Conservation (phyloP, 176 grass and related monocot species). For the Areca catechu region DNA sequence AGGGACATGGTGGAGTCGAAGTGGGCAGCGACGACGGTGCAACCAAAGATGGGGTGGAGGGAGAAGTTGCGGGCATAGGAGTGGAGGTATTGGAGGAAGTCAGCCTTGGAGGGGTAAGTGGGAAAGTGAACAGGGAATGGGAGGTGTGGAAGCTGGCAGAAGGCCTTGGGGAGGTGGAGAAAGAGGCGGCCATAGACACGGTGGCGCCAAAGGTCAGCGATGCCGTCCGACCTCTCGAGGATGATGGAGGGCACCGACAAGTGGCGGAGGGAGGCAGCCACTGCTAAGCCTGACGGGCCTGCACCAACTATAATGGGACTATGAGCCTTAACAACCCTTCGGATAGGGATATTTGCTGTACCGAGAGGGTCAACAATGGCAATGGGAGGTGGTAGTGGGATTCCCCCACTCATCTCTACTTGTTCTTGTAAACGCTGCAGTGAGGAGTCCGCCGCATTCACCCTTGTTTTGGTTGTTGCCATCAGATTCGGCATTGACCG, state of each 20-base stretch:
- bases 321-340: constrained; percentile 19
- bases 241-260: constrained; percentile 52
- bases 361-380: too few relatives aligned
- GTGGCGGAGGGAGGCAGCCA: constrained; percentile 60
- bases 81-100: constrained; percentile 79
- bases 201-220: constrained; percentile 75
- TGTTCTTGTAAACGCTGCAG: too few relatives aligned
- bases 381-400: too few relatives aligned
- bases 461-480: too few relatives aligned
- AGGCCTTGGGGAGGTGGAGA: constrained; percentile 78
- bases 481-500: too few relatives aligned
- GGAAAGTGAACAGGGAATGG: constrained; percentile 70
- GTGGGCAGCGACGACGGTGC: constrained; percentile 37
- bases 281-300: constrained; percentile 72
- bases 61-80: constrained; percentile 53
- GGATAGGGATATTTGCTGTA: neutral
- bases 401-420: too few relatives aligned
- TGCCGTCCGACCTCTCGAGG: constrained; percentile 65
- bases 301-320: constrained; percentile 89
- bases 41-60: constrained; percentile 56
- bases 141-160: constrained; percentile 75
- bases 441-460: too few relatives aligned
- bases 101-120: constrained; percentile 53
- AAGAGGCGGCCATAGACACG: constrained; percentile 74
- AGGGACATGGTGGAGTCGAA: constrained; percentile 31